Conservation (phyloP, 2,329 filamentous ascomycete species). For the Beauveria medogensis region DNA sequence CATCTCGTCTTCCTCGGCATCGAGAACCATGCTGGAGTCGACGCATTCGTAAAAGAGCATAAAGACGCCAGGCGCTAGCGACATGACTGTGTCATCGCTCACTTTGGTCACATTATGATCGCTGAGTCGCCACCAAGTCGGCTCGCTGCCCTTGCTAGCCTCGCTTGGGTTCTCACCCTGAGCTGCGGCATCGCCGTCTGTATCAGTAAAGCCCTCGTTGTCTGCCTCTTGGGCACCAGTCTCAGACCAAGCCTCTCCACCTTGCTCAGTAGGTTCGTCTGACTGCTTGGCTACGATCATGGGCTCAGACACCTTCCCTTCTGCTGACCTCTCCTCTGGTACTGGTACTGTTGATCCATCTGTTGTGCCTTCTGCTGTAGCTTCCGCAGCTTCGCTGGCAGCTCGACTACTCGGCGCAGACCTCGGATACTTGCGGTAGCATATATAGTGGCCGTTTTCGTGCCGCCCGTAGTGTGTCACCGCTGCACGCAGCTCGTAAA, state of each 20-base stretch:
- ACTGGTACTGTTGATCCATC: neutral
- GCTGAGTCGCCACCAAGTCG: constrained; percentile 69
- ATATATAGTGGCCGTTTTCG: constrained; percentile 93
- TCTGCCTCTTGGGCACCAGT: neutral
- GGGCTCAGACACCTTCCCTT: neutral
- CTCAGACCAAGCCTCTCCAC: too few species aligned
- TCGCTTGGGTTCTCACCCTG: neutral
- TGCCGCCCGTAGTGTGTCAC: constrained; percentile 86
- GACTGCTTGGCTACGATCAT: neutral
- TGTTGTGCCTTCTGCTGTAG: neutral
- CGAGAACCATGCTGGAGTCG: constrained; percentile 42
- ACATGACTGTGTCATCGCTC: constrained; percentile 63
- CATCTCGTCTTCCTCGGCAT: constrained; percentile 20
- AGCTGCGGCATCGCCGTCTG: neutral
- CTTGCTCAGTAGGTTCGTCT: neutral
- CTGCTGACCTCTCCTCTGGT: neutral
- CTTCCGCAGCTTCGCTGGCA: neutral
- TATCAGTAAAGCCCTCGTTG: neutral
- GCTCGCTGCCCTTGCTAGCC: neutral
- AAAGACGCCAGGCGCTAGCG: constrained; percentile 70
- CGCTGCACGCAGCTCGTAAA: constrained; percentile 75
- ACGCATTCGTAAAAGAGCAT: constrained; percentile 94
- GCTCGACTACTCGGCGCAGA: neutral
- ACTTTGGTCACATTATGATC: constrained; percentile 76
- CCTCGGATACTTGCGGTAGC: constrained; percentile 65